Percentiles rank a stretch among this genome's conserved stretches.
Conservation (phyloP, 441 rosid genomes). For the Populus tomentosa region DNA sequence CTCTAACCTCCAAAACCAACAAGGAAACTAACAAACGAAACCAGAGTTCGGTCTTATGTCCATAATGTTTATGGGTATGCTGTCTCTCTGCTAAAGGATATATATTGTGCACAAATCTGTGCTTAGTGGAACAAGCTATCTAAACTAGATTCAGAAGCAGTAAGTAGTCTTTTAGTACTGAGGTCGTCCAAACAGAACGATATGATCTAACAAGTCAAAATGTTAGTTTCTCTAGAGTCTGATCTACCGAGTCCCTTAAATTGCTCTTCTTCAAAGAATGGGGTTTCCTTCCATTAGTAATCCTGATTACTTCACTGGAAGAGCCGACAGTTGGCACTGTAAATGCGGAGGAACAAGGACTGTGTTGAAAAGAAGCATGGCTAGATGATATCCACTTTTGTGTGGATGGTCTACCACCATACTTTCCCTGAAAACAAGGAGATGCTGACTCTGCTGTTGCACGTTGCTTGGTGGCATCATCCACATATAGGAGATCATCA, state of each 20-base stretch:
- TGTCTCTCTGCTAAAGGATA: background rate
- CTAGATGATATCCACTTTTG: slow-evolving; percentile 14
- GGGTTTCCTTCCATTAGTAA: background rate
- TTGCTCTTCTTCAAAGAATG: slow-evolving; percentile 12
- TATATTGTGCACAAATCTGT: background rate
- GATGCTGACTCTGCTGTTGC: slow-evolving; percentile 42
- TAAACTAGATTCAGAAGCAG: background rate
- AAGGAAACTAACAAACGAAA: background rate
- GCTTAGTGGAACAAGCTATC: background rate
- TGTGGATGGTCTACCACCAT: slow-evolving; percentile 7
- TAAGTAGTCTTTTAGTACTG: background rate
- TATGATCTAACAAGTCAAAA: slow-evolving; percentile 9
- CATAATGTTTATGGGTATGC: background rate
- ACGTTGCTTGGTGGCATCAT: slow-evolving; percentile 57
- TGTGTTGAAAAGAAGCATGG: slow-evolving; percentile 22
- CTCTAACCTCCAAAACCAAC: background rate
- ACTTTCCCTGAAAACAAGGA: slow-evolving; percentile 12
- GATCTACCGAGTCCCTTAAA: slow-evolving; percentile 15
- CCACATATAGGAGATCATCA: slow-evolving; percentile 85
- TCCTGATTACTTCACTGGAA: slow-evolving; percentile 7
- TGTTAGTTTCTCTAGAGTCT: slow-evolving; percentile 30
- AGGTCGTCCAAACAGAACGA: background rate
- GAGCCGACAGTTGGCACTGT: slow-evolving; percentile 18
- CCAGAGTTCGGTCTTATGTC: background rate
- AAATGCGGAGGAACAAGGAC: slow-evolving; percentile 24